Conservation (phyloP, 345 rosid species). For the Bretschneidera sinensis region DNA sequence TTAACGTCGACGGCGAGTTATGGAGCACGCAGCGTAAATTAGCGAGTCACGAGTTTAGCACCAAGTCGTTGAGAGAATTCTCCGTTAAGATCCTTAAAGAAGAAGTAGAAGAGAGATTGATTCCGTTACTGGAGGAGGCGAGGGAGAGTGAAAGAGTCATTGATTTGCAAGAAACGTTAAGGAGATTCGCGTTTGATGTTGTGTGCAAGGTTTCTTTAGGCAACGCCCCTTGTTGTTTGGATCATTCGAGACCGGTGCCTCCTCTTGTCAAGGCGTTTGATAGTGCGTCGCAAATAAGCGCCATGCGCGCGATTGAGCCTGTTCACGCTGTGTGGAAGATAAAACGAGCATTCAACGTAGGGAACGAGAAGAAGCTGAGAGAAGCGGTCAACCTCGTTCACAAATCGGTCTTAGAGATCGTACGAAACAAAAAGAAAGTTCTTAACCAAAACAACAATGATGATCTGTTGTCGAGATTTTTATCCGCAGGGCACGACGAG, state of each 20-base stretch:
- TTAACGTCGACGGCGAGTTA: conserved; percentile 67
- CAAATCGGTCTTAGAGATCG: conserved; percentile 26
- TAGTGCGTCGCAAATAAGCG: conserved; percentile 45
- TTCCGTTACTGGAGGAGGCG: conserved; percentile 43
- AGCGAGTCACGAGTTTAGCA: conserved; percentile 74
- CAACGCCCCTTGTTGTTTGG: conserved; percentile 48
- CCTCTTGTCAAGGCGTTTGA: conserved; percentile 47
- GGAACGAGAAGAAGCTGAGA: conserved; percentile 51
- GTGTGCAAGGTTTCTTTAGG: conserved; percentile 50
- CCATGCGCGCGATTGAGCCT: conserved; percentile 51
- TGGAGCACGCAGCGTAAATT: conserved; percentile 68
- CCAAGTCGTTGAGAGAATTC: conserved; percentile 54
- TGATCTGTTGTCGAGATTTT: conserved; percentile 51
- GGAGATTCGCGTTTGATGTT: conserved; percentile 55
- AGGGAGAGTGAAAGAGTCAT: conserved; percentile 20
- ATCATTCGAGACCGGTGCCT: conserved; percentile 36
- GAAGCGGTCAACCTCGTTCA: conserved; percentile 42
- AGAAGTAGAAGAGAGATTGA: conserved; percentile 47
- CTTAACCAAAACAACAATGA: conserved; percentile 16
- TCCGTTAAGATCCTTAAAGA: conserved; percentile 38
- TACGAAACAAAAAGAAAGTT: conserved; percentile 30
- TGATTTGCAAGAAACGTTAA: conserved; percentile 56
- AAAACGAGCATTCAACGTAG: conserved; percentile 45
- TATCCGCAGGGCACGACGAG: conserved; percentile 37
- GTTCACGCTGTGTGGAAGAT: conserved; percentile 55